Conservation (phyloP, 2,329 filamentous ascomycete genomes). For the Scytalidium sp. region DNA sequence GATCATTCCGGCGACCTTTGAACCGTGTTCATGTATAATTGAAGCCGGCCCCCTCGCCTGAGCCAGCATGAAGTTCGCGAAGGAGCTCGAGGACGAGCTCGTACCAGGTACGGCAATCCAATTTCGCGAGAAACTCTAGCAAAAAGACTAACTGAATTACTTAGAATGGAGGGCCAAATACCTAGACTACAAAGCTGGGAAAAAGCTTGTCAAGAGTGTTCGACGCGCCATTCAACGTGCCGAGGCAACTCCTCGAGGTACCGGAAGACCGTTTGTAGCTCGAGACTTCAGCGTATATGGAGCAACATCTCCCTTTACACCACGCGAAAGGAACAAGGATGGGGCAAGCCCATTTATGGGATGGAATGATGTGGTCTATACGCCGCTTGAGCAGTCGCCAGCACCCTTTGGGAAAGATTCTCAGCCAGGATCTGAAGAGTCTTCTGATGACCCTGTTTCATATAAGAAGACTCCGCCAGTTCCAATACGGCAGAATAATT, state of each 20-base stretch:
- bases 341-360: background rate
- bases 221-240: slow-evolving; percentile 66
- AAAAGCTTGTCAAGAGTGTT: slow-evolving; percentile 89
- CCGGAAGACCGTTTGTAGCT: slow-evolving; percentile 4
- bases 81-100: slow-evolving; percentile 81
- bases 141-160: slow-evolving; percentile 7
- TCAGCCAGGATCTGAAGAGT: slow-evolving; percentile 12
- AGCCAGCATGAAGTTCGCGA: slow-evolving; percentile 60
- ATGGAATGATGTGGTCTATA: background rate
- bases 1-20: background rate
- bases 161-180: slow-evolving; percentile 91
- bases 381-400: slow-evolving; percentile 15
- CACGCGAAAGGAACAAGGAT: slow-evolving; percentile 1
- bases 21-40: background rate
- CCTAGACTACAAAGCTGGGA: slow-evolving; percentile 91
- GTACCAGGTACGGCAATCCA: slow-evolving; percentile 63
- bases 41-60: background rate
- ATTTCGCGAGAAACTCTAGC: slow-evolving; percentile 4
- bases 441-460: slow-evolving; percentile 15
- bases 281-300: slow-evolving; percentile 3
- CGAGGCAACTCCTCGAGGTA: slow-evolving; percentile 45
- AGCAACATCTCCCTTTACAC: slow-evolving; percentile 14
- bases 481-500: slow-evolving; percentile 1
- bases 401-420: slow-evolving; percentile 18
- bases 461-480: slow-evolving; percentile 17